Percentiles rank a stretch among this genome's conserved stretches.
These are phyloP conservation scores for Ceratocystis huliohia DNA, from an alignment of 2,329 filamentous ascomycete genomes.

Conservation along the genomic window DNA sequence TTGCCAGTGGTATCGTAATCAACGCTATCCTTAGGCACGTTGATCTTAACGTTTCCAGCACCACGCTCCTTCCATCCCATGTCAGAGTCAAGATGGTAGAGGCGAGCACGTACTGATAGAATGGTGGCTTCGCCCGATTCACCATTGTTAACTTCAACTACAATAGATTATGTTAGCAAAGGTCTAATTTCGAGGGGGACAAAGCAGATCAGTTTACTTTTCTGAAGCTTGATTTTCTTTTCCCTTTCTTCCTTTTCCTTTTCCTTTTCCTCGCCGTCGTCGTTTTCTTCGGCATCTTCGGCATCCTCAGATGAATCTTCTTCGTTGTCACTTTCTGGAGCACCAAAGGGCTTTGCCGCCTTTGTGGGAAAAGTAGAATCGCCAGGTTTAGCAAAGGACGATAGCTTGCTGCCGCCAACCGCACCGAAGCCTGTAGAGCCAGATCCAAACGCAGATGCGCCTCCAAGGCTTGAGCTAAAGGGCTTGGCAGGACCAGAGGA, in stretches of 20 bases:
- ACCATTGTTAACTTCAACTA: constrained; percentile 66
- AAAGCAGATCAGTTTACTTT: constrained; percentile 41
- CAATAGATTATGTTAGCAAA: constrained; percentile 7
- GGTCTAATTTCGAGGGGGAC: background rate
- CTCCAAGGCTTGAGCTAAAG: constrained; percentile 37
- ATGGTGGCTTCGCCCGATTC: constrained; percentile 71
- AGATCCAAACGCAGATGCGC: constrained; percentile 33
- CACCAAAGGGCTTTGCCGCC: constrained; percentile 61
- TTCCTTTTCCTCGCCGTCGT: constrained; percentile 43
- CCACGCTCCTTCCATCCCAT: constrained; percentile 84
- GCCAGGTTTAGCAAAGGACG: constrained; percentile 50
- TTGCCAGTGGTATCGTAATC: constrained; percentile 41
- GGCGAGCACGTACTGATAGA: constrained; percentile 65
- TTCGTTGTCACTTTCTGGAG: constrained; percentile 53
- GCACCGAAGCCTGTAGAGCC: constrained; percentile 49
- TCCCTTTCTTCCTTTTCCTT: constrained; percentile 29
- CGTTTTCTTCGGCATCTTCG: constrained; percentile 35
- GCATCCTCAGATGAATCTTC: constrained; percentile 32
- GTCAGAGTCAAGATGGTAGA: constrained; percentile 64
- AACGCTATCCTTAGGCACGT: constrained; percentile 49
- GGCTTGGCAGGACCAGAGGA: constrained; percentile 29
- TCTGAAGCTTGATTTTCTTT: constrained; percentile 48
- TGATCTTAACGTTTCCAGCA: constrained; percentile 71
- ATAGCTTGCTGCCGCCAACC: constrained; percentile 33
- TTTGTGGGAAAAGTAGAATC: constrained; percentile 41